Evolutionary conservation across 208 protist species (phyloP).

Genomic region (Crithidia brevicula): DNA sequence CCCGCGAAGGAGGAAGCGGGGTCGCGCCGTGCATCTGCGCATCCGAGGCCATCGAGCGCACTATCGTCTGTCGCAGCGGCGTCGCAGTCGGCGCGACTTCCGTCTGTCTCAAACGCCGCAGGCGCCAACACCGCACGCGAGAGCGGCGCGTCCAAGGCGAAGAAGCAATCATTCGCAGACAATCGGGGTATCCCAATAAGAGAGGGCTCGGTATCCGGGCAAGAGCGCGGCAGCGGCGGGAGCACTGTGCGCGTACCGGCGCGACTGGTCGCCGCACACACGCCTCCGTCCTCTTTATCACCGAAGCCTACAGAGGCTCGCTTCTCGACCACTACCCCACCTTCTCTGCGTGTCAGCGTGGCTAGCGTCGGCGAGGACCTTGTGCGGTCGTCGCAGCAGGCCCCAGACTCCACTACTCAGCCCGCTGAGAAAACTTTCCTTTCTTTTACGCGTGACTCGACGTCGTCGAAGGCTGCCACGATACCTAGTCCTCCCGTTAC

Average conservation of each 20-base stretch:
- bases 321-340: background rate
- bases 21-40: background rate
- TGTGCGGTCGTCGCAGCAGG: background rate
- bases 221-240: no score
- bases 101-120: background rate
- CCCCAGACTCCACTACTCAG: no score
- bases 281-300: background rate
- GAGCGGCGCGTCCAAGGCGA: background rate
- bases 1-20: background rate
- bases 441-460: background rate
- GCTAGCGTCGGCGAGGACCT: background rate
- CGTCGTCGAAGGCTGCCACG: no score
- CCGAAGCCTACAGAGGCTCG: background rate
- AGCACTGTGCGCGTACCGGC: slow-evolving; percentile 10
- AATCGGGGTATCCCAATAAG: no score
- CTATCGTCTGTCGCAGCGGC: background rate
- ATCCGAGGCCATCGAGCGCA: background rate
- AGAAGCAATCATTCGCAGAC: no score
- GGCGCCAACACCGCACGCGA: background rate
- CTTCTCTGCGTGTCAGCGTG: background rate
- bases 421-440: background rate
- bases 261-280: background rate
- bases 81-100: slow-evolving; percentile 6
- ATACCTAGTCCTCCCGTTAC: no score
- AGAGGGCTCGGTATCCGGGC: no score